Evolutionary conservation across 75 land plant genomes (phyloP), one percentile per base, ranked within the genome.

Genomic region (Picea glauca): DNA sequence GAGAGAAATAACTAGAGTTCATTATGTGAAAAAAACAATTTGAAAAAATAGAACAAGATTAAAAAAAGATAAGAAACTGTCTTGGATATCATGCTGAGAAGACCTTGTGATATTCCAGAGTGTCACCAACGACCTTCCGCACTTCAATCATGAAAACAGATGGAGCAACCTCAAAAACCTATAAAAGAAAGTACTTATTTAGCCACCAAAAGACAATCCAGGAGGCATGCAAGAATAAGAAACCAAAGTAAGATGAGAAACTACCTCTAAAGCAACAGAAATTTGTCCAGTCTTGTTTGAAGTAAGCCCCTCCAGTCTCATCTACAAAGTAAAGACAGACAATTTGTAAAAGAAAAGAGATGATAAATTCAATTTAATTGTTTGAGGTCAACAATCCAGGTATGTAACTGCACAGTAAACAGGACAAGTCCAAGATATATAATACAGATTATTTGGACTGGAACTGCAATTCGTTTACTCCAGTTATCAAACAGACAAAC

Each of bases 81-180:
- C 18, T 33, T 6, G 18, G 72, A 68, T 43, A 65, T 65, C 68
- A 68, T 35, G 11, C 23, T 4, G 14, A 59, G 75, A 66, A 72
- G 60, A 92, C 97, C 92, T 89, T 93, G 83, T 94, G 93, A 81
- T 94, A 95, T 72, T 95, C 96, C 31, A 95, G 84, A 35, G 98
- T 93, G 61, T 93, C 96, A 21, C 98, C 98, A 70, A 88, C 87
- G 78, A 81, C 87, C 72, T 95, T 93, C 30, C 93, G 88, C 60
- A 91, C 89, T 83, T 95, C 98, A 31, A 92, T 90, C 92, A 95
- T 89, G 81, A 89, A 95, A 74, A 95, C 83, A 60, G 91, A 86
- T n/a, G 95, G 92, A 23, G 98, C 98, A 81, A 95, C 96, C 81
- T 95, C 98, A 85, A 78, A 95, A 62, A 93, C 91, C 94, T 93